Evolutionary conservation across 805 yeast genomes (phyloP).

Genomic region (Candida stauntonica): DNA sequence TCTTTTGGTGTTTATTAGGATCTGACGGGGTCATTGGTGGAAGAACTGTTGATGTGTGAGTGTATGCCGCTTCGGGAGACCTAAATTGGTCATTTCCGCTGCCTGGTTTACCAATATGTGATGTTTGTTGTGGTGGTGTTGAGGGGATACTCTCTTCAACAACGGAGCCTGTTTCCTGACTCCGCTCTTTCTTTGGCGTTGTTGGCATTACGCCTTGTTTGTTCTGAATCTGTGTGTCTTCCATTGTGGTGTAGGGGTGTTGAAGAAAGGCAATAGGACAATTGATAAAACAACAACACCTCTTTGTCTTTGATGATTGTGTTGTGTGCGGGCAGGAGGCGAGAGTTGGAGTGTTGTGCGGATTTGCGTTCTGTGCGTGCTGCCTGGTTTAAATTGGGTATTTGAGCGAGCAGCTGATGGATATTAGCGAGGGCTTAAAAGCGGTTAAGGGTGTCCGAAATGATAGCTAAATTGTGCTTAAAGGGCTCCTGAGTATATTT

Average conservation of each 20-base stretch:
- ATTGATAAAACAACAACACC: no score
- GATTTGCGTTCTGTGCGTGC: no score
- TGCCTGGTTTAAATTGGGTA: no score
- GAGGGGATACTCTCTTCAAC: constrained; percentile 11
- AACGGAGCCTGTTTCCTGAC: background rate
- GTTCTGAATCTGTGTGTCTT: background rate
- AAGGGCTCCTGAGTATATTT: no score
- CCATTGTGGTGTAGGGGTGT: background rate
- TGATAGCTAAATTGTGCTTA: no score
- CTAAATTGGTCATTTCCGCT: background rate
- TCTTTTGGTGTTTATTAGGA: background rate
- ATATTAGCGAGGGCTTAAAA: no score
- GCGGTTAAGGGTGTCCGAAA: no score
- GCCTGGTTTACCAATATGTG: background rate
- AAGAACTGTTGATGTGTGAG: constrained; percentile 7
- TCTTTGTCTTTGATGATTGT: no score
- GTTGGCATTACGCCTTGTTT: constrained; percentile 7
- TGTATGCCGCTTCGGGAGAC: constrained; percentile 21
- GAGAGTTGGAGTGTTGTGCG: no score
- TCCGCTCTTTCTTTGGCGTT: constrained; percentile 13
- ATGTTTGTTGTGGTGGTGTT: constrained; percentile 20
- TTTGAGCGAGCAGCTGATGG: no score
- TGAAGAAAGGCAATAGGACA: no score
- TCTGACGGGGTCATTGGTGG: constrained; percentile 26
- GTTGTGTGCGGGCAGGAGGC: no score